Conservation (phyloP, 2,329 filamentous ascomycete species). For the Aspergillus sp. region DNA sequence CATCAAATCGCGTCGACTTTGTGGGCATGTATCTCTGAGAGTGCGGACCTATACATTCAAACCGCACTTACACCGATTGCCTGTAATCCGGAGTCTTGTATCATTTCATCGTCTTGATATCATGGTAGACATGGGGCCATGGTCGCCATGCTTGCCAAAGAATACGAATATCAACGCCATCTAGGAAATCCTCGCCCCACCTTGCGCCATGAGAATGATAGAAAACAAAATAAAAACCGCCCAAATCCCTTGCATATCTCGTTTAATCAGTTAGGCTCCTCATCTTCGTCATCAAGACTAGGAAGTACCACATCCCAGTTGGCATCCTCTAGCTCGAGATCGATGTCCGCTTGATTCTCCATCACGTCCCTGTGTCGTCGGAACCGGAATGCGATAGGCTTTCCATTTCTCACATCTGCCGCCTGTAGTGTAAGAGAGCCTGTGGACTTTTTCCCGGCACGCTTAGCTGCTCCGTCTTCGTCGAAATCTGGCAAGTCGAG, state of each 20-base stretch:
- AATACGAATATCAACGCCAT: not conserved
- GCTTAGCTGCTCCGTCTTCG: conserved; percentile 23
- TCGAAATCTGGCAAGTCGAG: conserved; percentile 27
- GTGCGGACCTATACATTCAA: no score
- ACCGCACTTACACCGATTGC: no score
- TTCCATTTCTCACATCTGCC: conserved; percentile 29
- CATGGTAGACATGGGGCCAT: no score
- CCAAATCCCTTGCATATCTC: not conserved
- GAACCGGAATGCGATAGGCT: conserved; percentile 37
- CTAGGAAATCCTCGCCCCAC: not conserved
- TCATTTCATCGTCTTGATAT: no score
- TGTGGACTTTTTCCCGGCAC: conserved; percentile 27
- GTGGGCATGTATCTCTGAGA: no score
- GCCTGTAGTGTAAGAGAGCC: conserved; percentile 24
- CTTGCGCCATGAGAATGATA: not conserved
- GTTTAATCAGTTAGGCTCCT: conserved; percentile 10
- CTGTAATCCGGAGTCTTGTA: no score
- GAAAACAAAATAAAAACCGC: not conserved
- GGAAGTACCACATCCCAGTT: conserved; percentile 39
- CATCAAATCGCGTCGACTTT: no score
- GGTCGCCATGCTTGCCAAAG: no score
- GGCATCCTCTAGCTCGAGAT: conserved; percentile 30
- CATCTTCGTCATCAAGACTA: conserved; percentile 34
- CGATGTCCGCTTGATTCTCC: conserved; percentile 20
- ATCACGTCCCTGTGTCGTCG: conserved; percentile 18